Conservation (phyloP, 2,329 filamentous ascomycete genomes). For the Phoma sp. region DNA sequence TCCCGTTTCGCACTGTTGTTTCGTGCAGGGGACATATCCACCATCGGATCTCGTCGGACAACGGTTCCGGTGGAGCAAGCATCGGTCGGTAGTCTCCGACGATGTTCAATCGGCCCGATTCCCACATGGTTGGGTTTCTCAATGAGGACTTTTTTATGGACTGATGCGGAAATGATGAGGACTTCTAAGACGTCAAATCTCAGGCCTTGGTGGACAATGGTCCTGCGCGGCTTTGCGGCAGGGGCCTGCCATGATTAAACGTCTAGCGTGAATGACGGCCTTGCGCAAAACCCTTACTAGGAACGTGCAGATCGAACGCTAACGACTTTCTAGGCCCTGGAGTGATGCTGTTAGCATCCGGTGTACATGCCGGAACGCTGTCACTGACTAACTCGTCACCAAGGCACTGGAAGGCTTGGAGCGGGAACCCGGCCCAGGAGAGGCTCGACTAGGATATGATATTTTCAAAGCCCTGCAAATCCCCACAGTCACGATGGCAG, state of each 20-base stretch:
- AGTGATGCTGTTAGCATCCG: neutral
- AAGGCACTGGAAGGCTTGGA: neutral
- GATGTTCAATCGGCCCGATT: slow-evolving; percentile 1
- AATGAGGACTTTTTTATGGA: neutral
- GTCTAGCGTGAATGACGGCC: slow-evolving; percentile 1
- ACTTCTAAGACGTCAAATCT: slow-evolving; percentile 1
- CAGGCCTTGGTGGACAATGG: neutral
- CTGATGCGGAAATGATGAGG: neutral
- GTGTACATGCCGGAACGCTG: neutral
- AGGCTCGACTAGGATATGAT: neutral
- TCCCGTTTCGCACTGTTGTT: neutral
- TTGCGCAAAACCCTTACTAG: slow-evolving; percentile 3
- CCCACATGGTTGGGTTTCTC: neutral
- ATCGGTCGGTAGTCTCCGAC: neutral
- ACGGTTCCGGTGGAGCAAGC: slow-evolving; percentile 1
- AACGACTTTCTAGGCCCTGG: neutral
- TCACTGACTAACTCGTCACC: neutral
- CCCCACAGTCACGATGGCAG: slow-evolving; percentile 6
- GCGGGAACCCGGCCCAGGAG: neutral
- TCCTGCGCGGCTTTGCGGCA: slow-evolving; percentile 2
- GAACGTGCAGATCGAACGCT: slow-evolving; percentile 5
- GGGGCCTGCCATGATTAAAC: neutral
- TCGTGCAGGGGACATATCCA: slow-evolving; percentile 2
- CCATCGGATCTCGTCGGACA: slow-evolving; percentile 3
- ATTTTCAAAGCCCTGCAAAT: neutral